Conservation (phyloP, 148 eudicot species). For the Rheum nobile region DNA sequence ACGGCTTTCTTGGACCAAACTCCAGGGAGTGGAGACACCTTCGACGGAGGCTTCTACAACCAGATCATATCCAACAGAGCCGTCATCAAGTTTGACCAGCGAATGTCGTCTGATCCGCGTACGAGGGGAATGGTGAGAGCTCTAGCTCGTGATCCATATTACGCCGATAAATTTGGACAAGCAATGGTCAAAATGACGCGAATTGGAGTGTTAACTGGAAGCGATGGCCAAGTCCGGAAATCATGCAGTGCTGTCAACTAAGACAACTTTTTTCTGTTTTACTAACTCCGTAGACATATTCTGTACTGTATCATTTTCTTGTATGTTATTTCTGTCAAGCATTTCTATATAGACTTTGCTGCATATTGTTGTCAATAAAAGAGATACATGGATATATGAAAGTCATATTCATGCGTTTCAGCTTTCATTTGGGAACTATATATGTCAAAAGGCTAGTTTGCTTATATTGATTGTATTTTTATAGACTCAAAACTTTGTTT, state of each 20-base stretch:
- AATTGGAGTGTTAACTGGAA: constrained; percentile 5
- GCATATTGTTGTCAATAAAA: too few species aligned
- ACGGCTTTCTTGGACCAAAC: constrained; percentile 6
- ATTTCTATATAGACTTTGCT: too few species aligned
- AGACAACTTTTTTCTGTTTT: too few species aligned
- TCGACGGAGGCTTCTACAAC: constrained; percentile 13
- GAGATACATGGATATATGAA: too few species aligned
- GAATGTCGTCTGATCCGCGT: constrained; percentile 7
- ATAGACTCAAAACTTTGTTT: too few species aligned
- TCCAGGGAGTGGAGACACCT: constrained; percentile 1
- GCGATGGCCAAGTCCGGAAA: constrained; percentile 10
- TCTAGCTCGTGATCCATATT: not conserved
- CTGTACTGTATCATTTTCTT: too few species aligned
- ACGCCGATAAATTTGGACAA: constrained; percentile 8
- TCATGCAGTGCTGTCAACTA: not conserved
- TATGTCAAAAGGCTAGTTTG: too few species aligned
- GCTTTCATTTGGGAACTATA: too few species aligned
- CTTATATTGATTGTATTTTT: too few species aligned
- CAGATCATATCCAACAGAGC: constrained; percentile 11
- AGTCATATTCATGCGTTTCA: too few species aligned
- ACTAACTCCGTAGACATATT: too few species aligned
- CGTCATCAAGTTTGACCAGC: constrained; percentile 13
- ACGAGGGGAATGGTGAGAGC: not conserved
- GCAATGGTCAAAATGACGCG: constrained; percentile 12
- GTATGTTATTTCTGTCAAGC: too few species aligned